Conservation (phyloP, 2,329 filamentous ascomycete species). For the Phyllosticta citribraziliensis region DNA sequence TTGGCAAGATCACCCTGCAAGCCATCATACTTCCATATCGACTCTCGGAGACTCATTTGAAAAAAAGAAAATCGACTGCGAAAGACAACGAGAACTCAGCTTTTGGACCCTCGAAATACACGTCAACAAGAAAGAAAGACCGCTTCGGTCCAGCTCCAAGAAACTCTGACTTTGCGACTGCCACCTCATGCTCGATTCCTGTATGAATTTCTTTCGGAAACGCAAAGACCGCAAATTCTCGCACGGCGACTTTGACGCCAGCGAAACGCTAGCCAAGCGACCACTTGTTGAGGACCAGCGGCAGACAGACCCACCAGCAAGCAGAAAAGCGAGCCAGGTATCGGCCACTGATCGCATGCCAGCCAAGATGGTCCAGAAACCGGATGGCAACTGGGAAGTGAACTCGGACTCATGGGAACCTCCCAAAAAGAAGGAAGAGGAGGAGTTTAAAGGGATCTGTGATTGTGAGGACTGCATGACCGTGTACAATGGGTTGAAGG, state of each 20-base stretch:
- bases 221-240: background rate
- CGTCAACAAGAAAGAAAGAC: background rate
- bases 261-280: background rate
- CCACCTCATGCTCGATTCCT: background rate
- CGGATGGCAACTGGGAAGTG: background rate
- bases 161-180: background rate
- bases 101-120: too few relatives aligned
- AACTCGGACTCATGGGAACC: background rate
- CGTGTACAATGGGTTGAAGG: background rate
- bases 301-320: background rate
- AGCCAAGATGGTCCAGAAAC: background rate
- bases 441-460: background rate
- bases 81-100: too few relatives aligned
- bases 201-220: background rate
- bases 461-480: background rate
- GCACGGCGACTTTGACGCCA: background rate
- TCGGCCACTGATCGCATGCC: background rate
- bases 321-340: background rate
- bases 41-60: too few relatives aligned
- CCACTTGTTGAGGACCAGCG: background rate
- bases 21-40: background rate
- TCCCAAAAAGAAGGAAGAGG: background rate
- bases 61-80: background rate
- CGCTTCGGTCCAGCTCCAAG: background rate
- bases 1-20: background rate